Conservation (phyloP, 192 early-diverging fungal genomes). For the Pilobolus umbonatus region DNA sequence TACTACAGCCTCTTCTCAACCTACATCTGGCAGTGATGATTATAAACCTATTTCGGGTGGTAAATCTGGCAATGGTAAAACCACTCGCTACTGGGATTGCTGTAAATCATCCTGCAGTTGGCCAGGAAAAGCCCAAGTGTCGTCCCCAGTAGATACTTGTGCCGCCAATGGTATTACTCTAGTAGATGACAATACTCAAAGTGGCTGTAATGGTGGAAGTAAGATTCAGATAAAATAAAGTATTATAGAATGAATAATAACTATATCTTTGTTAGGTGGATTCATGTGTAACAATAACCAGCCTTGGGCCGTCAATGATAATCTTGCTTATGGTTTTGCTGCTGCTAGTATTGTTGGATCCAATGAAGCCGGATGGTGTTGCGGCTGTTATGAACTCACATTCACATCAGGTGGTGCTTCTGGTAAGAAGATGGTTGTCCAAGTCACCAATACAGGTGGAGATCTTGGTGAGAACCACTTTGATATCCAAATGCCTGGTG, state of each 20-base stretch:
- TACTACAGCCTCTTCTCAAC: not conserved
- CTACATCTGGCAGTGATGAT: not conserved
- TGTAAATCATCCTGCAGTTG: constrained; percentile 23
- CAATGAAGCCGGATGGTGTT: constrained; percentile 21
- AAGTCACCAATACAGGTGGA: constrained; percentile 29
- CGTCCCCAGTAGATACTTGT: constrained; percentile 19
- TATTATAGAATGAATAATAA: not conserved
- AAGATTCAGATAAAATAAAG: not conserved
- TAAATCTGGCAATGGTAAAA: constrained; percentile 14
- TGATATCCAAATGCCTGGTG: constrained; percentile 29
- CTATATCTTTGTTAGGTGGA: not conserved
- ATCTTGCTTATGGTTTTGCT: constrained; percentile 28
- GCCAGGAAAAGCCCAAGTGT: constrained; percentile 21
- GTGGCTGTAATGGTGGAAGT: constrained; percentile 24
- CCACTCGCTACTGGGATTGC: constrained; percentile 29
- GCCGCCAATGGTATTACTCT: constrained; percentile 15
- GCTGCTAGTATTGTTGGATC: constrained; percentile 22
- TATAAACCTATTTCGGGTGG: constrained; percentile 15
- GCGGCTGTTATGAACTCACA: constrained; percentile 25
- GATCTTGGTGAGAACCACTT: constrained; percentile 23
- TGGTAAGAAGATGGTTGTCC: constrained; percentile 30
- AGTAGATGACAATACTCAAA: constrained; percentile 7
- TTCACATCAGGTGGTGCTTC: constrained; percentile 17
- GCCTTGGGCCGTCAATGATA: constrained; percentile 20
- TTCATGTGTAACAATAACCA: constrained; percentile 31